These are phyloP conservation scores for Venturia effusa DNA, from an alignment of 2,329 filamentous ascomycete species.

Conservation along the genomic window DNA sequence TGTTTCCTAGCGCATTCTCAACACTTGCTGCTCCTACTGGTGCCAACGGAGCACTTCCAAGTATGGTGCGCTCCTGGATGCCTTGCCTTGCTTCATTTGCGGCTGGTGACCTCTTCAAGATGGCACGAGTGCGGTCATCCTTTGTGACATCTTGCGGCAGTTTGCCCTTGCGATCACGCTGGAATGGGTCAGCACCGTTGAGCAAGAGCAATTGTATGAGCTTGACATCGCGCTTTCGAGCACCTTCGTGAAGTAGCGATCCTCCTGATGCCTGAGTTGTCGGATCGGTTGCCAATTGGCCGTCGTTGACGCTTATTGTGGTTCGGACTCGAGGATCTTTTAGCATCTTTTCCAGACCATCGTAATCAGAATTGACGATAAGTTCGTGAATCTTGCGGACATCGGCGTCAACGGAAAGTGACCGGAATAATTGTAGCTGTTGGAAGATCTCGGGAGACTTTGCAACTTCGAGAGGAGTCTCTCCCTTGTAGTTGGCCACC, in stretches of 20 bases:
- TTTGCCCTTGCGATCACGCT: slow-evolving; percentile 88
- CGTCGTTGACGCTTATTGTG: slow-evolving; percentile 82
- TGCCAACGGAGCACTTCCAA: slow-evolving; percentile 52
- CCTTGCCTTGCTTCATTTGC: slow-evolving; percentile 88
- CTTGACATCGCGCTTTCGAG: slow-evolving; percentile 73
- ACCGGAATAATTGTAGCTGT: slow-evolving; percentile 79
- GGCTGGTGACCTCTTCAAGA: slow-evolving; percentile 88
- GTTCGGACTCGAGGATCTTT: slow-evolving; percentile 79
- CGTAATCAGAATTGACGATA: slow-evolving; percentile 63
- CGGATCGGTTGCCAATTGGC: slow-evolving; percentile 75
- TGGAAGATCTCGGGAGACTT: slow-evolving; percentile 93
- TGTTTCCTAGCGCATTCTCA: slow-evolving; percentile 44
- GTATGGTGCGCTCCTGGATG: slow-evolving; percentile 93
- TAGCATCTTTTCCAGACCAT: slow-evolving; percentile 64
- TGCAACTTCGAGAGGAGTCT: slow-evolving; percentile 77
- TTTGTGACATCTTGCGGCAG: slow-evolving; percentile 93
- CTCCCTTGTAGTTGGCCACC: slow-evolving; percentile 71
- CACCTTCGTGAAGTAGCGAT: slow-evolving; percentile 85
- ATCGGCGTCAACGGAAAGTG: slow-evolving; percentile 79
- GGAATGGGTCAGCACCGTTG: slow-evolving; percentile 92
- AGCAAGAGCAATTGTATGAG: slow-evolving; percentile 84
- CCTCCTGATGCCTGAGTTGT: slow-evolving; percentile 73
- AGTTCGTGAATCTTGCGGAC: slow-evolving; percentile 75
- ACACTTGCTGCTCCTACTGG: slow-evolving; percentile 46
- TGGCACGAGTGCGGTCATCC: slow-evolving; percentile 77